Percentiles rank a stretch among this genome's conserved stretches.
phyloP scores from a whole-genome alignment of 345 rosid species.

The Melaleuca quinquenervia region DNA sequence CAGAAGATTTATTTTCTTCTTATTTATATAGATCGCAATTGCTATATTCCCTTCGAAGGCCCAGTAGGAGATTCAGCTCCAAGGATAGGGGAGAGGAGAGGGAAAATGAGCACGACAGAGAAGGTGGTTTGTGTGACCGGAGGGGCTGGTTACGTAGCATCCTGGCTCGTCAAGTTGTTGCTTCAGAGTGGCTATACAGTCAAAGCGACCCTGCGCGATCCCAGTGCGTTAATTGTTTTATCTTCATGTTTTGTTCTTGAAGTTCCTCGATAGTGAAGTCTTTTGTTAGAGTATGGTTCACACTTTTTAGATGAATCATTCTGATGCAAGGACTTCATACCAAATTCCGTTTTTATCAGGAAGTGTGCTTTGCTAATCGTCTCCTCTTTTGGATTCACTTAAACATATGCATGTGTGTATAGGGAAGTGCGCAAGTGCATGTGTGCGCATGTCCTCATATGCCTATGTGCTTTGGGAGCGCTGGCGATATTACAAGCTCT shows the following conservation, averaged over 20 bases:
- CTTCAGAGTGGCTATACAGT: conserved; percentile 34
- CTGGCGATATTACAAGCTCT: not conserved
- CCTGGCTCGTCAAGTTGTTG: conserved; percentile 30
- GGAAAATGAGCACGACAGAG: conserved; percentile 3
- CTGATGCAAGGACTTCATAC: not conserved
- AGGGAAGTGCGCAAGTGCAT: not conserved
- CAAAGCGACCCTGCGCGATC: conserved; percentile 23
- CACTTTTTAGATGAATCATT: not conserved
- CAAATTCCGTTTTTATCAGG: not conserved
- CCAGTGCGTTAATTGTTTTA: conserved; percentile 5
- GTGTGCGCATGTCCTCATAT: not conserved
- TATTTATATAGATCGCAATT: not conserved
- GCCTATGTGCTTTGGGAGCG: not conserved
- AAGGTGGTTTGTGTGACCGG: conserved; percentile 27
- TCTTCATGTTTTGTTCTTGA: not conserved
- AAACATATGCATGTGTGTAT: not conserved
- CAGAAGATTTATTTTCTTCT: not conserved
- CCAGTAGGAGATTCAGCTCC: not conserved
- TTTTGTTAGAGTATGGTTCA: not conserved
- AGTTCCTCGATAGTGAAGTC: not conserved
- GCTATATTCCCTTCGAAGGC: not conserved
- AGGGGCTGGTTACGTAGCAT: conserved; percentile 35
- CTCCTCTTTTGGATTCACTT: not conserved
- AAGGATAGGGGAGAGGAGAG: not conserved
- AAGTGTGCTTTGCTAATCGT: not conserved